Evolutionary conservation across 1,139 yeast genomes (phyloP), one percentile per base, ranked within the genome.

Genomic region (Schizosaccharomyces versatilis): DNA sequence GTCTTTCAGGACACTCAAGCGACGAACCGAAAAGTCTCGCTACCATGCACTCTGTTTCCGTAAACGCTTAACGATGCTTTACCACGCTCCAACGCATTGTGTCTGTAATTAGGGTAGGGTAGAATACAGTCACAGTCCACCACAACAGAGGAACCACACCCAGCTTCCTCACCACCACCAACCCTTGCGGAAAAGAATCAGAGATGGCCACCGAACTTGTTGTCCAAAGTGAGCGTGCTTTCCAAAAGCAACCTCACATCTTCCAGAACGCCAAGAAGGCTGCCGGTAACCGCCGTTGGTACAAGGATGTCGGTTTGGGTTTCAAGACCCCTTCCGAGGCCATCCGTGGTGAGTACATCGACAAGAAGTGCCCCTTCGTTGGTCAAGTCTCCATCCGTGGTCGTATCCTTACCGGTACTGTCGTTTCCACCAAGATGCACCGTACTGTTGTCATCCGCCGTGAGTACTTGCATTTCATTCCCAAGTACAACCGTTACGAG

Each of bases 221-320:
- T 75, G 99, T 93, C 79, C 99, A 90, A 83, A 84, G 96, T 73
- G 98, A 93, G 81, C 90, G 95, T 79, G 98, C 98, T 84, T 90
- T 82, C 95, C 98, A 90, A 83, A 93, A 90, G 94, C 59, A 57
- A 44, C 59, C 59, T 51, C 98, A 93, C 81, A 88, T 93, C 80
- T 93, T 90, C 94, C 88, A 88, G 79, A 90, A 93, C 93, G 86
- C 97, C 81, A 93, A 93, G 85, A 44, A 44, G 49, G 49, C 38
- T 32, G 49, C 49, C 38, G 49, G 49, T n/a, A 48, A 49, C 41
- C 88, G 90, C 90, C 88, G 99, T 84, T 93, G 99, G 99, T 88
- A 80, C 74, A 93, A 93, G 84, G 96, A 93, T 63, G 97, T 86
- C 70, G 99, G 99, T 73, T 84, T 93, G 73, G 99, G 99, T 67